These are phyloP conservation scores for Cucurbita ficifolia DNA, from an alignment of 306 rosid genomes.

Conservation along the genomic window DNA sequence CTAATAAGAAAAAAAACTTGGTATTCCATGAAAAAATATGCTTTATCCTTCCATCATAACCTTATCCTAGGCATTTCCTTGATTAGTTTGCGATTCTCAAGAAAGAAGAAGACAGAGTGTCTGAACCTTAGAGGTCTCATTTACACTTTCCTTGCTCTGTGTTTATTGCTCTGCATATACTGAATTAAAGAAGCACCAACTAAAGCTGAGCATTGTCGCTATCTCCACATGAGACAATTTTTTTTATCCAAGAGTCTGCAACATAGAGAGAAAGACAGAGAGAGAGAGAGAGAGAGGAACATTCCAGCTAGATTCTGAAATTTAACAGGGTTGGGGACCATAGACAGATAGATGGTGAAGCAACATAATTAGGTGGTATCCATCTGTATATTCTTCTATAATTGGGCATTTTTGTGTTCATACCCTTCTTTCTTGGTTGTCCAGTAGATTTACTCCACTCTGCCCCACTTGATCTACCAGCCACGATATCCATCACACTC, in stretches of 20 bases:
- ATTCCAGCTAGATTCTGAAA: conserved; percentile 43
- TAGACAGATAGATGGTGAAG: conserved; percentile 23
- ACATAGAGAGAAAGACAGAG: not conserved
- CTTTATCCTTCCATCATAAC: not conserved
- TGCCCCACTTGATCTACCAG: conserved; percentile 28
- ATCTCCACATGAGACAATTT: conserved; percentile 7
- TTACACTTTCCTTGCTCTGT: not conserved
- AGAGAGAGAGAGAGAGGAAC: conserved; percentile 5
- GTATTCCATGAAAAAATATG: not conserved
- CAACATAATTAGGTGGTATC: conserved; percentile 30
- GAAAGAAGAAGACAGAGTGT: not conserved
- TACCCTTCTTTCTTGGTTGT: conserved; percentile 25
- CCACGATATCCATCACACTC: conserved; percentile 13
- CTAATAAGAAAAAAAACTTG: not conserved
- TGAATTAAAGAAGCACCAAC: conserved; percentile 8
- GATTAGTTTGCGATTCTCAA: conserved; percentile 1
- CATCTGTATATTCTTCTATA: conserved; percentile 25
- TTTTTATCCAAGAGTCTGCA: not conserved
- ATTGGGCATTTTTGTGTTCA: conserved; percentile 35
- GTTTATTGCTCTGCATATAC: not conserved
- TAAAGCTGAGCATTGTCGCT: conserved; percentile 8
- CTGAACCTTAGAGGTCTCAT: not conserved
- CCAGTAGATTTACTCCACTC: conserved; percentile 23
- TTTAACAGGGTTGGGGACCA: conserved; percentile 50
- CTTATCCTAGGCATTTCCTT: not conserved